Evolutionary conservation across 2,329 filamentous ascomycete genomes (phyloP), one percentile per base, ranked within the genome.

Genomic region (Hypoxylon sp.): DNA sequence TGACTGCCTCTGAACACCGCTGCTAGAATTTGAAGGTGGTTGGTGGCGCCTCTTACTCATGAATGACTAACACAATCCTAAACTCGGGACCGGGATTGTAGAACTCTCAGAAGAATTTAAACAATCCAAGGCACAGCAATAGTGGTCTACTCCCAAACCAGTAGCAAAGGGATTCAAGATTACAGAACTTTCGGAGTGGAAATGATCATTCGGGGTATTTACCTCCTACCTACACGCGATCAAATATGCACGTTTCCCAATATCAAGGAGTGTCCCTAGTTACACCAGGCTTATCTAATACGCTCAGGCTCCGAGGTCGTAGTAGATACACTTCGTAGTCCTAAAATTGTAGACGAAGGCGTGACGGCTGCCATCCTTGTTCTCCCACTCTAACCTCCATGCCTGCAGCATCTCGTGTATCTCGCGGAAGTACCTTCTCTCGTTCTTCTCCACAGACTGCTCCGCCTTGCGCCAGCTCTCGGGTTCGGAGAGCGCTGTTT

Each of bases 271-370:
- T 3, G 14, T 39, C 19, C 6, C 39, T 22, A 44, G 17, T 44
- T 44, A 22, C 42, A 1, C 24, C 35, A 19, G 5, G 19, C 10
- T 8, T n/a, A 10, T n/a, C 31, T 3, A 6, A 10, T 14, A 22
- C 47, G 11, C 26, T 73, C 74, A 85, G n/a, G 78, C 80, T 31
- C 82, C 83, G 47, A 98, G 81, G 80, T 97, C 94, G 79, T 97
- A 97, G 77, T 95, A 93, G 55, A 97, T 86, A 78, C 93, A 94
- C 65, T 87, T 91, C 0, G 92, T 92, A 9, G 93, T 97, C 66
- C 94, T 86, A 74, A 97, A 97, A 75, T 97, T 97, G 81, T 97
- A 97, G 58, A 98, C 87, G 80, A 97, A 97, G 10, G 93, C 92
- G 78, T 94, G 92, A 51, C 88, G 86, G 24, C 87, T 86, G 8